Evolutionary conservation across 768 basidiomycete species (phyloP), one percentile per base, ranked within the genome.

Genomic region (Agaricus bisporus): DNA sequence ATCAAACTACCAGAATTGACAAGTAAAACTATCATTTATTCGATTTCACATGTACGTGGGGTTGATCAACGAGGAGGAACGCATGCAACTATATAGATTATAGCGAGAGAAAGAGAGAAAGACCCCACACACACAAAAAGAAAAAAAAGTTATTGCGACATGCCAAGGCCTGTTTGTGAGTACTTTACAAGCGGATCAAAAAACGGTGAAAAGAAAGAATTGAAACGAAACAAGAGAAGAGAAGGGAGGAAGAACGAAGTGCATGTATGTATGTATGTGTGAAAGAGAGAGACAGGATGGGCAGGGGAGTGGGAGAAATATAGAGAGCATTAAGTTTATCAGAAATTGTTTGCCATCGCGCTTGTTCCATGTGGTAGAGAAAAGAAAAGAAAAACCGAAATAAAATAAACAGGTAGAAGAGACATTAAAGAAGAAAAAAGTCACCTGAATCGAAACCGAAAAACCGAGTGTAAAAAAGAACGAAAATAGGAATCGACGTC

Each of bases 321-420:
- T 35, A n/a, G 32, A 41, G 14, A 49, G 45, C 37, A 55, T 51
- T 43, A 26, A 37, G 8, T 43, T 43, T 38, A 49, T 47, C 38
- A 46, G 51, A 32, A 32, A 39, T 46, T 35, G 48, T 28, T 28
- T 22, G 51, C 28, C 38, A 49, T 20, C 35, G 47, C 10, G 32
- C 32, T 32, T 17, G 48, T 28, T 38, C 48, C 48, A 41, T 49
- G 48, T 48, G 38, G 37, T 36, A 49, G 18, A n/a, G 46, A 49
- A 42, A 11, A 37, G 32, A 35, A 26, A 49, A 42, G 42, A 37
- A 35, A 36, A 5, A 22, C 18, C 10, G 46, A 22, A n/a, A 20
- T 35, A 17, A 29, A 14, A 29, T 22, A 14, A 37, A 53, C 5
- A 42, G 50, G 42, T 20, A 35, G 22, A 50, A 10, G 15, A 36